Evolutionary conservation across 2,329 filamentous ascomycete species (phyloP).

Genomic region (Penicillium palitans): DNA sequence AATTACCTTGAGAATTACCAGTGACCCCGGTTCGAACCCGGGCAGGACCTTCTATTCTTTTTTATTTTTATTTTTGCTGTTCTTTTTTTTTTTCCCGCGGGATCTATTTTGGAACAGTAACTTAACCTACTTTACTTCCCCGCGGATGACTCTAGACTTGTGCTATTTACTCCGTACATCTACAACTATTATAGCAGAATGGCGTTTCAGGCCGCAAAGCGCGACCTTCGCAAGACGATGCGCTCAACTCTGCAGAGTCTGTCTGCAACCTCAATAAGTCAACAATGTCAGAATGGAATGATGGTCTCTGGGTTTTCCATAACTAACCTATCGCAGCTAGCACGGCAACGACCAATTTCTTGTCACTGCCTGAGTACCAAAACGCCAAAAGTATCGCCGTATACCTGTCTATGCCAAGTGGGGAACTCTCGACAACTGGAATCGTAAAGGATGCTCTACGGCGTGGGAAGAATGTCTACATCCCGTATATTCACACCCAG

Average conservation of each 20-base stretch:
- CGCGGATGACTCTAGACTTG: background rate
- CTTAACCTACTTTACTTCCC: background rate
- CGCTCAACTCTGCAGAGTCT: slow-evolving; percentile 65
- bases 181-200: slow-evolving; percentile 40
- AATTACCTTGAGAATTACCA: too few species aligned
- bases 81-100: background rate
- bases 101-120: background rate
- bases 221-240: slow-evolving; percentile 70
- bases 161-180: background rate
- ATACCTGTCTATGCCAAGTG: slow-evolving; percentile 88
- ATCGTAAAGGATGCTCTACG: slow-evolving; percentile 80
- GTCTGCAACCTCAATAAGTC: slow-evolving; percentile 59
- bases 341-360: slow-evolving; percentile 63
- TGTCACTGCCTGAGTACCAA: slow-evolving; percentile 70
- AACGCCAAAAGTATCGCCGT: slow-evolving; percentile 75
- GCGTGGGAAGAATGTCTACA: slow-evolving; percentile 79
- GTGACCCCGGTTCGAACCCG: too few species aligned
- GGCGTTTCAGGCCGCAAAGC: slow-evolving; percentile 68
- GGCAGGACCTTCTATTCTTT: background rate
- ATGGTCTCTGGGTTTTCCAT: slow-evolving; percentile 1
- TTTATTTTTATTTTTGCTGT: background rate
- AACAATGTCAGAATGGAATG: slow-evolving; percentile 65
- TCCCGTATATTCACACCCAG: slow-evolving; percentile 79
- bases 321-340: slow-evolving; percentile 55
- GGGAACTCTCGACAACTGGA: slow-evolving; percentile 78